Percentiles rank a stretch among this genome's conserved stretches.
Conservation (phyloP, 1,284 basidiomycete species). For the Coriolopsis trogii region DNA sequence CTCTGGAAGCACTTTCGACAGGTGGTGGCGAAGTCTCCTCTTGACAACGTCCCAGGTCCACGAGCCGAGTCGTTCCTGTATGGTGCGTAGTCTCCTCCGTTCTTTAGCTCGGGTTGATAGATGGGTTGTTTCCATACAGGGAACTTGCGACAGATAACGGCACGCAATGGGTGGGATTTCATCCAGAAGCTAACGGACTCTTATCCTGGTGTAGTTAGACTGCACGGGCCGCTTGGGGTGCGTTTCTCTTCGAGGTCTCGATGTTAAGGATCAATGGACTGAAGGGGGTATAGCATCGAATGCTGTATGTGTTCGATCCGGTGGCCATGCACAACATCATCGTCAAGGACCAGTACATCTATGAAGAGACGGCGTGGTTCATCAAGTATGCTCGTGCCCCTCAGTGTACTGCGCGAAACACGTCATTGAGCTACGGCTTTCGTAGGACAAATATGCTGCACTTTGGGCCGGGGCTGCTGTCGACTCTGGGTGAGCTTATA, state of each 20-base stretch:
- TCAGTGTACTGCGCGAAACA: neutral
- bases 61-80: slow-evolving; percentile 12
- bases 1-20: slow-evolving; percentile 19
- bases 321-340: slow-evolving; percentile 33
- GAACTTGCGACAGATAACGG: slow-evolving; percentile 17
- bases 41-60: slow-evolving; percentile 21
- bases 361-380: slow-evolving; percentile 24
- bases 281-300: too few relatives aligned
- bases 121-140: slow-evolving; percentile 3
- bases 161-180: slow-evolving; percentile 22
- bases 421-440: neutral
- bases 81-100: neutral
- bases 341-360: slow-evolving; percentile 37
- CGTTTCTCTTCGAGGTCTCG: too few relatives aligned
- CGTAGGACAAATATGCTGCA: neutral
- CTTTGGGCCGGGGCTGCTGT: slow-evolving; percentile 11
- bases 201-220: slow-evolving; percentile 11
- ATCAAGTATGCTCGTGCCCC: slow-evolving; percentile 8
- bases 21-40: slow-evolving; percentile 9
- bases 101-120: neutral
- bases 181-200: slow-evolving; percentile 12
- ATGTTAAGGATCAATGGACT: too few relatives aligned
- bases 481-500: slow-evolving; percentile 6
- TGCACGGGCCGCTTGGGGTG: slow-evolving; percentile 16
- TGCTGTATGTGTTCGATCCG: slow-evolving; percentile 31